Base-by-base conservation (phyloP, 768 basidiomycete species). In the Phanerochaete sordida region DNA sequence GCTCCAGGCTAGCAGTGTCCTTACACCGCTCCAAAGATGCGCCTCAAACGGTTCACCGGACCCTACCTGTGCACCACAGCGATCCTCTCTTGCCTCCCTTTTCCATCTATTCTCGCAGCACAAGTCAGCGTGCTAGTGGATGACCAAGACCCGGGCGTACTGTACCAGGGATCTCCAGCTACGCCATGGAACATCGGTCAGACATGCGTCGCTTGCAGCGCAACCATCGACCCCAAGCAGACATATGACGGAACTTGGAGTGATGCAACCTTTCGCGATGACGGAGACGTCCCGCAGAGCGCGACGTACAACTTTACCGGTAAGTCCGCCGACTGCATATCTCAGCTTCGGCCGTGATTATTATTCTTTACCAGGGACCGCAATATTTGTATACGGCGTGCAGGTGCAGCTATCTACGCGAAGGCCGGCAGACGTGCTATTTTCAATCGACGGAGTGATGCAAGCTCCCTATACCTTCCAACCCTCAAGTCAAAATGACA, bases 201-300 rank as follows among this genome's bases (percentile, higher is more conserved):
- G 44, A 19, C 44, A 21, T 77, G 74, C 48, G 15, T 27, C 4
- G 55, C 27, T 4, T 78, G 76, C 64, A 43, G 57, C 1, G 68
- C 72, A 1, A 47, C 61, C 1, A 70, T 71, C 0, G 66, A 74
- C 52, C 30, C 37, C 2, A 58, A 30, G 13, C 27, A 59, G 24
- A 55, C 70, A 7, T 62, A 43, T 30, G 56, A 58, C 52, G 67
- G 68, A 19, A 75, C 77, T 3, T 79, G 74, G 74, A 69, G 75
- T 28, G 66, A 68, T 0, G 71, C 65, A 35, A 62, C 48, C n/a
- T n/a, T 24, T n/a, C n/a, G n/a, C n/a, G n/a, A n/a, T 6, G 19
- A 46, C 23, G 13, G 23, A 27, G 8, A 3, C 1, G 24, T 51
- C 16, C 44, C 44, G 16, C 35, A 54, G 16, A 39, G 55, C 33